A percentile compares a stretch with the other conserved stretches of the same genome.
Evolutionary conservation across 805 yeast genomes (phyloP).

Genomic region (Candida manassasensis): DNA sequence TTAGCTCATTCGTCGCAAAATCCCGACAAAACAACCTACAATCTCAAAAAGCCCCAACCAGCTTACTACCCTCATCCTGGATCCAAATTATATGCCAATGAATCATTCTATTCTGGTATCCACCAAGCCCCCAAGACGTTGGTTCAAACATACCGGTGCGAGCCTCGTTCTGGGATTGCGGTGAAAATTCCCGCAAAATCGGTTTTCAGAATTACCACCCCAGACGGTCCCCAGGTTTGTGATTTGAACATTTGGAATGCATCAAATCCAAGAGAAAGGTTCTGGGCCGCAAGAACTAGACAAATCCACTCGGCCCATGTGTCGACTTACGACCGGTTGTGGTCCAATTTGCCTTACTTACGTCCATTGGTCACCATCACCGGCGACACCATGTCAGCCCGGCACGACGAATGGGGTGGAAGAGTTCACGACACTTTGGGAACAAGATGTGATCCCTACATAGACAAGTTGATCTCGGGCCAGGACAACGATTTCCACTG

Average conservation of each 20-base stretch:
- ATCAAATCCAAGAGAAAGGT: slow-evolving; percentile 56
- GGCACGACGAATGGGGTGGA: slow-evolving; percentile 64
- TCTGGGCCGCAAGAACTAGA: slow-evolving; percentile 69
- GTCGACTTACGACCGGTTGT: slow-evolving; percentile 54
- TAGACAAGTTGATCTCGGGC: slow-evolving; percentile 58
- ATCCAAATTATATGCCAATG: slow-evolving; percentile 49
- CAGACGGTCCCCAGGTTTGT: slow-evolving; percentile 70
- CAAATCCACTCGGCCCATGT: slow-evolving; percentile 64
- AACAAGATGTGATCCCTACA: slow-evolving; percentile 67
- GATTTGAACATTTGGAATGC: slow-evolving; percentile 63
- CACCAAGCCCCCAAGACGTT: slow-evolving; percentile 41
- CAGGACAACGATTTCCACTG: slow-evolving; percentile 65
- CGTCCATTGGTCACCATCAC: slow-evolving; percentile 63
- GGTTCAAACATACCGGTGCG: slow-evolving; percentile 39
- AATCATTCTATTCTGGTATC: slow-evolving; percentile 41
- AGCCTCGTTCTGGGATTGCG: slow-evolving; percentile 56
- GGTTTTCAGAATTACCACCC: slow-evolving; percentile 55
- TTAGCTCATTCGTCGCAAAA: slow-evolving; percentile 24
- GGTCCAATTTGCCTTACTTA: slow-evolving; percentile 64
- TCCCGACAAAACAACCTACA: slow-evolving; percentile 29
- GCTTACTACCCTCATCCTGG: slow-evolving; percentile 56
- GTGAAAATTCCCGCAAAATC: slow-evolving; percentile 60
- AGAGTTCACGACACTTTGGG: slow-evolving; percentile 63
- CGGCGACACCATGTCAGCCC: slow-evolving; percentile 51
- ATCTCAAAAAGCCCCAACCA: slow-evolving; percentile 43